Evolutionary conservation across 164 flowering plant species (phyloP), one percentile per base, ranked within the genome.

Genomic region (Piper betle): DNA sequence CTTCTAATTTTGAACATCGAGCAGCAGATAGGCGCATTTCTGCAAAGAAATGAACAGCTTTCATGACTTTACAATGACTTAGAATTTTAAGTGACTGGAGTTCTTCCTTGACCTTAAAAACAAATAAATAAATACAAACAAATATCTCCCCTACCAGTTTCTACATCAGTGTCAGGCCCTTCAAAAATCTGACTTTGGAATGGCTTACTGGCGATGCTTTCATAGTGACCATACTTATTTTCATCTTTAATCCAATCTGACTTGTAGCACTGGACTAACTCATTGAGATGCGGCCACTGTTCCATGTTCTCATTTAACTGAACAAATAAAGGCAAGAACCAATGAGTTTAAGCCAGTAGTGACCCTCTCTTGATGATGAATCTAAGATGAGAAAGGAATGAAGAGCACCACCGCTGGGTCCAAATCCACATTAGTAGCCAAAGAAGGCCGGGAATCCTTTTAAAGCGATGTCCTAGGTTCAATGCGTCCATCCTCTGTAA

Each of bases 181-280:
- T 93, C 99, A 75, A 81, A 93, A 66, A 88, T 82, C 64, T 93
- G 99, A 78, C 71, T 90, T 56, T 79, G 83, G 67, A 90, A 88
- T 19, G 78, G 66, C 57, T 70, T 40, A 15, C 83, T 78, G 57
- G 75, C 65, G 42, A 81, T 66, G 73, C 83, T 80, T 65, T 93
- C 96, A 71, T 82, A 93, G 64, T 81, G 95, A 52, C 99, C 99
- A 77, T 93, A 90, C 82, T 93, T 93, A 76, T 59, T 76, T 19
- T 81, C 96, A 77, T 93, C 95, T 65, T 90, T 90, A 4, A 93
- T 86, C 95, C 96, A 90, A 55, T 93, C 99, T 68, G 92, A 73
- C 67, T 75, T 82, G 69, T 93, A 93, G 78, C 97, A 86, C 57
- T 93, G 95, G 59, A 90, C 84, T 69, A 90, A 78, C 77, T 90